phyloP scores from a whole-genome alignment of 192 early-diverging fungal species.

The Diversispora epigaea region DNA sequence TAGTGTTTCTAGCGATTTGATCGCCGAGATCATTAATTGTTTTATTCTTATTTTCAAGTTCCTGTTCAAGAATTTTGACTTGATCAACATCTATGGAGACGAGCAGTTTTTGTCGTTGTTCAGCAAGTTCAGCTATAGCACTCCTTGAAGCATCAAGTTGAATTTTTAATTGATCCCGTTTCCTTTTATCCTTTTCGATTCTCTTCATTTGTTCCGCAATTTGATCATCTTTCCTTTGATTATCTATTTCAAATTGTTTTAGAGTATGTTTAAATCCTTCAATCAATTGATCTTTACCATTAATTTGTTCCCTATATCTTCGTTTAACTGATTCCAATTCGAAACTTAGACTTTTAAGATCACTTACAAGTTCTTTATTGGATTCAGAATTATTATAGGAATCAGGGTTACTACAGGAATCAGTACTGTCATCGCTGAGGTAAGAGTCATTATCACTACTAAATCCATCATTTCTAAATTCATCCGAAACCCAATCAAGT shows the following conservation, averaged over 20 bases:
- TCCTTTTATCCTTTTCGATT: too few species aligned
- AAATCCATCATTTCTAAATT: conserved; percentile 12
- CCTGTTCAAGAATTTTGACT: conserved; percentile 1
- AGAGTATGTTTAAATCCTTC: conserved; percentile 17
- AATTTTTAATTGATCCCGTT: neutral
- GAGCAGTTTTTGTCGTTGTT: conserved; percentile 2
- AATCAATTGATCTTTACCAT: conserved; percentile 19
- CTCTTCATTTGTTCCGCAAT: neutral
- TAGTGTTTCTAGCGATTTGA: neutral
- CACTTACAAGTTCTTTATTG: conserved; percentile 14
- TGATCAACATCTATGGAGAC: neutral
- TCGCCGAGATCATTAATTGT: conserved; percentile 2
- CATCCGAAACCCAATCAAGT: conserved; percentile 20
- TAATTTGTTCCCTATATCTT: conserved; percentile 21
- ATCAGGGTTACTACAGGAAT: neutral
- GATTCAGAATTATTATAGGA: neutral
- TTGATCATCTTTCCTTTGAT: neutral
- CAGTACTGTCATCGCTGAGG: neutral
- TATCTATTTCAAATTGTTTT: conserved; percentile 9
- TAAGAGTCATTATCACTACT: conserved; percentile 12
- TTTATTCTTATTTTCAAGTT: conserved; percentile 13
- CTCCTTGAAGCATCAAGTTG: conserved; percentile 19
- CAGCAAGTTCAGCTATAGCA: conserved; percentile 21
- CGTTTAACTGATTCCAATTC: conserved; percentile 14
- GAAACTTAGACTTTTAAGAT: neutral